Base-by-base conservation (phyloP, 2,329 filamentous ascomycete genomes). In the Simplicillium aogashimaense region DNA sequence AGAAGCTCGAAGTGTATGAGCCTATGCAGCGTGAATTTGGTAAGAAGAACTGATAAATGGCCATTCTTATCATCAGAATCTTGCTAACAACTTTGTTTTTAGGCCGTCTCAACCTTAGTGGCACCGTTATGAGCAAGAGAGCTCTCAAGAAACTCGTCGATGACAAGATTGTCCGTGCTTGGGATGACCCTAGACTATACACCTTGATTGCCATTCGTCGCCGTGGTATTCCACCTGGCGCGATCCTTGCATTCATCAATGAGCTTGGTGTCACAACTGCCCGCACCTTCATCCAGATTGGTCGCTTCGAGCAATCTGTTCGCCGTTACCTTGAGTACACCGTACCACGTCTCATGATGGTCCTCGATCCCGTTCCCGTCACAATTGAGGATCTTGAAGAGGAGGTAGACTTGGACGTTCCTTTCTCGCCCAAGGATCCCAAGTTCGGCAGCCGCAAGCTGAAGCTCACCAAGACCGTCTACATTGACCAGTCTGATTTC, bases 11-110 rank as follows among this genome's bases (percentile, higher is more conserved):
- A 29, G 80, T 94, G 42, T 94, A 94, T 60, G 76, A 87, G 54
- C 88, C 90, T 1, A 95, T 95, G 86, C 90, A 97, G 71, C 72
- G 90, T 58, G 88, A 95, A 64, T 94, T 76, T 50, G 74, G 67
- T 57, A 42, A 44, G 50, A 43, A 14, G 31, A 33, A 33, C 15
- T 33, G n/a, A 6, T 5, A 14, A 12, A 5, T n/a, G 5, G 13
- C 11, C 31, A 33, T 31, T 10, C 15, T 12, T 14, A 16, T 12
- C 15, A 14, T 12, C 6, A 33, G 12, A 33, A 25, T 9, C 9
- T 25, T 25, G 20, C 11, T 33, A 33, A 33, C 12, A 7, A 7
- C 34, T 7, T 12, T 36, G 11, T 6, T n/a, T n/a, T 25, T 34
- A 58, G 56, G 61, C 9, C 55, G 61, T 34, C 51, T 65, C 4